Evolutionary conservation across 805 yeast genomes (phyloP).

Genomic region (Saturnispora silvae): DNA sequence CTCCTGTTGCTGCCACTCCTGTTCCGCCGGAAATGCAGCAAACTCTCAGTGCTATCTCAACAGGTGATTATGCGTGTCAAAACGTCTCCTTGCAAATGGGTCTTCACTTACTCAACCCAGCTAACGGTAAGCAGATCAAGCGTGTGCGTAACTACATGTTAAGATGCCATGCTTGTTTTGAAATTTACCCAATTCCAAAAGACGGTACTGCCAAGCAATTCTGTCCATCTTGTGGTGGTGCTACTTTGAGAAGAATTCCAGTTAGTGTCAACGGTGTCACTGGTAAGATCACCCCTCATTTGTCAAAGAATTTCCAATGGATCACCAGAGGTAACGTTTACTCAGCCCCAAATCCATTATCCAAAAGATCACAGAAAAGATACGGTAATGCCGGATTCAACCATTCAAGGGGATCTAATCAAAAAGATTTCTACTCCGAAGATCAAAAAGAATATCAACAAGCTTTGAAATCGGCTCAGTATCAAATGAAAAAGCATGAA

Average conservation of each 20-base stretch:
- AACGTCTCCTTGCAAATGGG: conserved; percentile 91
- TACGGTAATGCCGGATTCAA: conserved; percentile 74
- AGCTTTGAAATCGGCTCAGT: conserved; percentile 77
- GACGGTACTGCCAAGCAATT: conserved; percentile 73
- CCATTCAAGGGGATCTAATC: conserved; percentile 47
- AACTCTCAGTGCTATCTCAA: conserved; percentile 75
- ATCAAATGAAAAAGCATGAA: conserved; percentile 81
- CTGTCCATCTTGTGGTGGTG: conserved; percentile 94
- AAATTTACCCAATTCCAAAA: conserved; percentile 66
- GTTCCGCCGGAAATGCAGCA: conserved; percentile 12
- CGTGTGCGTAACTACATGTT: conserved; percentile 86
- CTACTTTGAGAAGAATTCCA: conserved; percentile 80
- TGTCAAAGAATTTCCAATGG: conserved; percentile 92
- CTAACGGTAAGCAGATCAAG: conserved; percentile 75
- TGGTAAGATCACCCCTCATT: conserved; percentile 79
- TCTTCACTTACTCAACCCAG: conserved; percentile 70
- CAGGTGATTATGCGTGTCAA: conserved; percentile 97
- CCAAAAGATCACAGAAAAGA: conserved; percentile 59
- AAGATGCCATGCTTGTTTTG: conserved; percentile 96
- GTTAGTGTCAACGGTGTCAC: conserved; percentile 71
- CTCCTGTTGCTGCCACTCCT: too few relatives aligned
- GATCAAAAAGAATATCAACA: conserved; percentile 91
- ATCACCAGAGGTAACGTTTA: conserved; percentile 75
- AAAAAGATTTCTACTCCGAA: conserved; percentile 60
- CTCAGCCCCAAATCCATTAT: conserved; percentile 78